A percentile compares a stretch with the other conserved stretches of the same genome.
Conservation (phyloP, 139 green algal genomes). For the Eudorina sp. region DNA sequence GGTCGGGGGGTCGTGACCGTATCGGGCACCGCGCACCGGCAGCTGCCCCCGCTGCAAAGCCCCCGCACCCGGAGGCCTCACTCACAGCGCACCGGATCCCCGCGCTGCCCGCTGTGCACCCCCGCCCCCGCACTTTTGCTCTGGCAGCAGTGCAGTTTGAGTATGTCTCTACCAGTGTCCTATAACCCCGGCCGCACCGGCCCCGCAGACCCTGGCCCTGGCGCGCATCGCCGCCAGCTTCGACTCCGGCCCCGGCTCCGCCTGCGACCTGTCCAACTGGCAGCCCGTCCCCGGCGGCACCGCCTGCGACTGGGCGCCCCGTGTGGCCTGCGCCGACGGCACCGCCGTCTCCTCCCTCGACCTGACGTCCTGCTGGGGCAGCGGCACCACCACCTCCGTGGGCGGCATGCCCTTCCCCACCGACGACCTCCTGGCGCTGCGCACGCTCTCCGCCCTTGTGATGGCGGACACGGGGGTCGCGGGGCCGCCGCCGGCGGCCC, state of each 20-base stretch:
- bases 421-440: constrained; percentile 12
- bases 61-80: too few relatives aligned
- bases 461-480: constrained; percentile 3
- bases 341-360: not conserved
- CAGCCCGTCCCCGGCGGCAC: not conserved
- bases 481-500: not conserved
- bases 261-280: constrained; percentile 20
- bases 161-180: too few relatives aligned
- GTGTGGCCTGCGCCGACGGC: not conserved
- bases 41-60: too few relatives aligned
- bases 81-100: too few relatives aligned
- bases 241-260: not conserved
- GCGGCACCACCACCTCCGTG: not conserved
- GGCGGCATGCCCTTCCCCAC: constrained; percentile 12
- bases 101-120: too few relatives aligned
- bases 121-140: too few relatives aligned
- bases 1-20: too few relatives aligned
- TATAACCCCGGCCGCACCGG: too few relatives aligned
- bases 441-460: not conserved
- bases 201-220: not conserved
- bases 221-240: not conserved
- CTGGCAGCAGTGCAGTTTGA: too few relatives aligned
- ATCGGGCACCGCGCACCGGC: too few relatives aligned
- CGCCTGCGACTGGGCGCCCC: not conserved
- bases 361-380: constrained; percentile 26